Conservation (phyloP, 805 yeast genomes). For the Suhomyces vadensis region DNA sequence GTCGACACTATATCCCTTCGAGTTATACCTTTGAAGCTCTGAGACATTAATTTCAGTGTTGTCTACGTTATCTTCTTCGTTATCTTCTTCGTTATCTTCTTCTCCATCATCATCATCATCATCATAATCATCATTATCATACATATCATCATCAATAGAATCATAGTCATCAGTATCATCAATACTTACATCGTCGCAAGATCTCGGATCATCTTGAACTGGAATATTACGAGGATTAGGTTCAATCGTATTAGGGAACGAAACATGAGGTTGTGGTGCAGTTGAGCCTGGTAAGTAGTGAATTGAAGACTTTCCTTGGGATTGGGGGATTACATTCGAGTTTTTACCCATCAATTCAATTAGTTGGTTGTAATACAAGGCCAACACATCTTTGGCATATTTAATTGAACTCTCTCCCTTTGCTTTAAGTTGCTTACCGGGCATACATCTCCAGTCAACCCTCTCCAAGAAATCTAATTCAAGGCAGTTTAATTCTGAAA, state of each 20-base stretch:
- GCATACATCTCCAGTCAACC: slow-evolving; percentile 66
- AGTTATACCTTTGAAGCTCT: slow-evolving; percentile 11
- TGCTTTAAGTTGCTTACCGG: slow-evolving; percentile 31
- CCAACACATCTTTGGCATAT: slow-evolving; percentile 39
- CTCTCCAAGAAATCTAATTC: slow-evolving; percentile 84
- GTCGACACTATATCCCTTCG: slow-evolving; percentile 23
- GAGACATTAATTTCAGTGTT: slow-evolving; percentile 13
- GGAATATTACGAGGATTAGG: not conserved
- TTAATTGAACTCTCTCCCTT: slow-evolving; percentile 21
- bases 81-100: slow-evolving; percentile 17
- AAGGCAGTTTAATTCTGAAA: slow-evolving; percentile 77
- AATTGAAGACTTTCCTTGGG: slow-evolving; percentile 4
- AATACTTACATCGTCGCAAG: not conserved
- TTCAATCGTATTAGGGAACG: not conserved
- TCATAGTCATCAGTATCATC: slow-evolving; percentile 10
- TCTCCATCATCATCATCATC: slow-evolving; percentile 13
- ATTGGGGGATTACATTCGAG: slow-evolving; percentile 9
- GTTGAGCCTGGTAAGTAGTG: slow-evolving; percentile 6
- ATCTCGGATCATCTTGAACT: not conserved
- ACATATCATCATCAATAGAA: slow-evolving; percentile 10
- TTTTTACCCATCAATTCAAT: slow-evolving; percentile 44
- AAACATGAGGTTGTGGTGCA: not conserved
- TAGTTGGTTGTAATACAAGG: slow-evolving; percentile 40
- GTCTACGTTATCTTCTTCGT: slow-evolving; percentile 13
- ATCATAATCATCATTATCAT: slow-evolving; percentile 17